These are phyloP conservation scores for Penicillium sp. DNA, from an alignment of 2,329 filamentous ascomycete species.

Conservation along the genomic window DNA sequence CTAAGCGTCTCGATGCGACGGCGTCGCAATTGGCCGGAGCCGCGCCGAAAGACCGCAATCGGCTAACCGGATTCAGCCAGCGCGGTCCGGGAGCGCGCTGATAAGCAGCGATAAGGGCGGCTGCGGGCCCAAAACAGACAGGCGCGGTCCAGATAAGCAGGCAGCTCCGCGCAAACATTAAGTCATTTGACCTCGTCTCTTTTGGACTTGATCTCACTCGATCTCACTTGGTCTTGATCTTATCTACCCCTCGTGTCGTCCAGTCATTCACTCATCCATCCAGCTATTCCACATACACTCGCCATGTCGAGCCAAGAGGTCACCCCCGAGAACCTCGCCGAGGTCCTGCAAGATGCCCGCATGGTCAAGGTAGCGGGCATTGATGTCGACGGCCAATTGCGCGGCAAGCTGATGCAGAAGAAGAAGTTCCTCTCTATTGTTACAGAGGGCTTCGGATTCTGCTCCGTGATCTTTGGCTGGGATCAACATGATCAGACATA, in stretches of 20 bases:
- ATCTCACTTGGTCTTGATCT: neutral
- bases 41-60: neutral
- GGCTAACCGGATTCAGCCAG: neutral
- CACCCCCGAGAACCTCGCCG: slow-evolving; percentile 67
- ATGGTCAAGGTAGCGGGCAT: slow-evolving; percentile 87
- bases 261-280: no score
- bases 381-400: slow-evolving; percentile 84
- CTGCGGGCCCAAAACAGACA: slow-evolving; percentile 5
- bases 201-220: neutral
- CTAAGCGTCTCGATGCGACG: slow-evolving; percentile 1
- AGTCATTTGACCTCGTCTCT: neutral
- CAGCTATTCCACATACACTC: neutral
- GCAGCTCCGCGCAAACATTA: neutral
- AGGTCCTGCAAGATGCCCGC: slow-evolving; percentile 70
- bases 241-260: neutral
- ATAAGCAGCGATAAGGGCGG: slow-evolving; percentile 21
- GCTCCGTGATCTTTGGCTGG: slow-evolving; percentile 93
- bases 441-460: slow-evolving; percentile 86
- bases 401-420: slow-evolving; percentile 90
- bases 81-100: slow-evolving; percentile 14
- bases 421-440: slow-evolving; percentile 87
- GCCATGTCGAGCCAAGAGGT: slow-evolving; percentile 26
- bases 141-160: slow-evolving; percentile 3
- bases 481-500: slow-evolving; percentile 96
- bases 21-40: neutral